A percentile compares a stretch with the other conserved stretches of the same genome.
phyloP scores from a whole-genome alignment of 2,329 filamentous ascomycete genomes.

The Albifimbria verrucaria region DNA sequence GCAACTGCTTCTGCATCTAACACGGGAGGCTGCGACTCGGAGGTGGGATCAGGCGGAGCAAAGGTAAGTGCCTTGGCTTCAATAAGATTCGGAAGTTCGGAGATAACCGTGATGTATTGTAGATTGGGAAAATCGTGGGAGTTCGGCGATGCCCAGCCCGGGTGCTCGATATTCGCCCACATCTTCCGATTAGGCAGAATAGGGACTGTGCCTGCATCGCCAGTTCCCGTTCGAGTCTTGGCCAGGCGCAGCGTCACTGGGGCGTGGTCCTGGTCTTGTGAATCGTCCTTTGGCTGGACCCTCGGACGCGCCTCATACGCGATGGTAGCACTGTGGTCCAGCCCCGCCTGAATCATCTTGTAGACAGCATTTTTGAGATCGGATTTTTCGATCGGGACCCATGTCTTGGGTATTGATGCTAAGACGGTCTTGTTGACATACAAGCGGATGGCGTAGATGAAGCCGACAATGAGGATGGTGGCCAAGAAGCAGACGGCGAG shows the following conservation, averaged over 20 bases:
- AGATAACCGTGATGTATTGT: conserved; percentile 78
- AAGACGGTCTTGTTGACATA: conserved; percentile 82
- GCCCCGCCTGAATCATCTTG: conserved; percentile 68
- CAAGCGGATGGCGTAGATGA: conserved; percentile 80
- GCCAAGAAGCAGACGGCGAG: conserved; percentile 73
- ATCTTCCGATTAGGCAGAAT: conserved; percentile 50
- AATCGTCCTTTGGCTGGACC: conserved; percentile 15
- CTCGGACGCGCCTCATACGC: conserved; percentile 60
- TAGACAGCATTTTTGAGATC: conserved; percentile 75
- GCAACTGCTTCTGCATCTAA: conserved; percentile 67
- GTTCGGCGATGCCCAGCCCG: conserved; percentile 82
- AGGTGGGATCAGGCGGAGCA: conserved; percentile 54
- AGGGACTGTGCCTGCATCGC: conserved; percentile 35
- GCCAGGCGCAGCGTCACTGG: conserved; percentile 14
- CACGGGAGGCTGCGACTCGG: conserved; percentile 34
- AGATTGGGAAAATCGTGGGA: conserved; percentile 72
- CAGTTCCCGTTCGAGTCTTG: conserved; percentile 34
- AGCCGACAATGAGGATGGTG: conserved; percentile 64
- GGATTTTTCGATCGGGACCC: conserved; percentile 81
- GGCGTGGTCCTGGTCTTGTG: conserved; percentile 11
- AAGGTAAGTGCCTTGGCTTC: conserved; percentile 91
- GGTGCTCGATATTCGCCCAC: conserved; percentile 84
- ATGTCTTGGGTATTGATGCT: conserved; percentile 78
- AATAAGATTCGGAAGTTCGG: conserved; percentile 83
- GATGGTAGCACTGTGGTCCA: conserved; percentile 75